phyloP scores from a whole-genome alignment of 768 basidiomycete species.

The Chiua virens region DNA sequence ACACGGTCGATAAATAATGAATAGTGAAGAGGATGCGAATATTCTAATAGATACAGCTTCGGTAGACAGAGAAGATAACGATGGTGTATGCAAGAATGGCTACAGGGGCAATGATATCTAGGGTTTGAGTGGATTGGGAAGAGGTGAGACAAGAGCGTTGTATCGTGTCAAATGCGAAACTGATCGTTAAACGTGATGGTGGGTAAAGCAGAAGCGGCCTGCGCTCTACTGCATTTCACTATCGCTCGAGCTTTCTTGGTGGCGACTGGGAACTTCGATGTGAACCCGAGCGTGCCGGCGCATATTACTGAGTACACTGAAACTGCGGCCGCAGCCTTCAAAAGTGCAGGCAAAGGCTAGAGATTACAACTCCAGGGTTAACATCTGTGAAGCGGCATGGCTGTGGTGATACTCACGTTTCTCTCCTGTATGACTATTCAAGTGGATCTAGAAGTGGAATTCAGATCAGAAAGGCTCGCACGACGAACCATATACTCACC shows the following conservation, averaged over 20 bases:
- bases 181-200: conserved; percentile 9
- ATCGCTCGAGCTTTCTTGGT: conserved; percentile 43
- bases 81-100: neutral
- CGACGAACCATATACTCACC: conserved; percentile 38
- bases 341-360: conserved; percentile 76
- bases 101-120: conserved; percentile 10
- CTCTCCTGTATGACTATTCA: conserved; percentile 83
- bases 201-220: conserved; percentile 7
- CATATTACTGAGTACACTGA: conserved; percentile 89
- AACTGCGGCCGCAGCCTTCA: conserved; percentile 74
- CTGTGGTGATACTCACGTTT: conserved; percentile 57
- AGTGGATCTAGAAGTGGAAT: conserved; percentile 58
- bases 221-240: conserved; percentile 36
- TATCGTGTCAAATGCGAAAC: conserved; percentile 1
- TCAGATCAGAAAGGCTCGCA: neutral
- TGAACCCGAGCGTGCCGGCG: conserved; percentile 81
- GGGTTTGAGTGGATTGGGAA: conserved; percentile 1
- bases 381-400: conserved; percentile 8
- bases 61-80: neutral
- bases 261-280: conserved; percentile 32
- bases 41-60: conserved; percentile 21
- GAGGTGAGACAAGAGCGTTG: neutral
- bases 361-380: conserved; percentile 7
- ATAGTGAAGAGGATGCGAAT: conserved; percentile 1
- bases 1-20: conserved; percentile 13